Conservation (phyloP, 2,329 filamentous ascomycete genomes). For the Phyllosticta ampelicida region DNA sequence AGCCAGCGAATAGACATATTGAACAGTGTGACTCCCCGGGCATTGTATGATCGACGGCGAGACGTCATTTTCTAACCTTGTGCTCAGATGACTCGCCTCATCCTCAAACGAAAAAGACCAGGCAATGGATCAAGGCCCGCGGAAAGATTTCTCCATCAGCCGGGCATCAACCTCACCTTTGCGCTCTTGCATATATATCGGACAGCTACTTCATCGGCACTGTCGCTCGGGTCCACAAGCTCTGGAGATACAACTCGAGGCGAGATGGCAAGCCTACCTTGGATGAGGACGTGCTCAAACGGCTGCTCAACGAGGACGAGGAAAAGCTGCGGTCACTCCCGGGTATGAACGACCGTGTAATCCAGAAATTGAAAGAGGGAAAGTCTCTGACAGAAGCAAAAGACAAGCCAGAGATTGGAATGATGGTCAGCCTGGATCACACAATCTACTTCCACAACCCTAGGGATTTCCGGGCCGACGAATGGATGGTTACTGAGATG, state of each 20-base stretch:
- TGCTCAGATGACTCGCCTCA: slow-evolving; percentile 33
- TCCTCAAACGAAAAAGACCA: slow-evolving; percentile 55
- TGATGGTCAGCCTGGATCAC: slow-evolving; percentile 77
- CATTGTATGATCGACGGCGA: not conserved
- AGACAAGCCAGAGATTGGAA: slow-evolving; percentile 54
- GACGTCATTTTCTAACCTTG: not conserved
- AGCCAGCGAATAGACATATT: slow-evolving; percentile 46
- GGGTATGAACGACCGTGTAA: slow-evolving; percentile 41
- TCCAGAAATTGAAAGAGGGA: slow-evolving; percentile 29
- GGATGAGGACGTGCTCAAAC: slow-evolving; percentile 34
- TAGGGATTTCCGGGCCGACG: slow-evolving; percentile 40
- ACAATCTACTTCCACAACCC: slow-evolving; percentile 46
- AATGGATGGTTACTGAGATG: slow-evolving; percentile 76
- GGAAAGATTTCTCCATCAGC: slow-evolving; percentile 63
- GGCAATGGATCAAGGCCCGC: slow-evolving; percentile 60
- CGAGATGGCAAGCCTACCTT: slow-evolving; percentile 27
- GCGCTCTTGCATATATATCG: slow-evolving; percentile 83
- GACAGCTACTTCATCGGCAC: slow-evolving; percentile 93
- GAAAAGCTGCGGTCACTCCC: slow-evolving; percentile 32
- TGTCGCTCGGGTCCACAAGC: slow-evolving; percentile 64
- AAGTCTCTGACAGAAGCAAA: slow-evolving; percentile 38
- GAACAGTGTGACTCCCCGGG: slow-evolving; percentile 35
- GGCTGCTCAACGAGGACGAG: slow-evolving; percentile 35
- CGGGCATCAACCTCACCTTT: slow-evolving; percentile 70
- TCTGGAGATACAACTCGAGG: slow-evolving; percentile 59